Evolutionary conservation across 1,139 yeast species (phyloP).

Genomic region (Debaryomycetaceae sp.): DNA sequence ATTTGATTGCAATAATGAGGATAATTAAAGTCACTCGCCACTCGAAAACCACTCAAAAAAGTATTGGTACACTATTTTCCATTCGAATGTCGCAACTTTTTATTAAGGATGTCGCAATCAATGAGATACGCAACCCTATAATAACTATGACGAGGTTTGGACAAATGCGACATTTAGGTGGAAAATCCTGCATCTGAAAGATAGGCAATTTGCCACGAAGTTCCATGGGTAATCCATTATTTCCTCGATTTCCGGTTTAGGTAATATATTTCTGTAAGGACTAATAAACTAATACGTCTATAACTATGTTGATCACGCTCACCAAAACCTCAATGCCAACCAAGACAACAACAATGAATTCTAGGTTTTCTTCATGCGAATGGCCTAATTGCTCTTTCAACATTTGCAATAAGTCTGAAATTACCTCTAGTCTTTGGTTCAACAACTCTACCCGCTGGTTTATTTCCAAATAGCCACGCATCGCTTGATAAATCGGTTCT

Average conservation of each 20-base stretch:
- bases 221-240: neutral
- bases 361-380: constrained; percentile 85
- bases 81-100: no score
- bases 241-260: neutral
- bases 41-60: no score
- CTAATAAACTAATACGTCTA: constrained; percentile 35
- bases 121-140: no score
- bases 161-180: no score
- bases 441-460: constrained; percentile 86
- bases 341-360: constrained; percentile 85
- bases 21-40: neutral
- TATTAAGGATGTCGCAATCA: no score
- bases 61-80: no score
- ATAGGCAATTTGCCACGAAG: neutral
- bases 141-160: no score
- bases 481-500: constrained; percentile 95
- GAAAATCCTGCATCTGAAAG: neutral
- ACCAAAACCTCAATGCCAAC: constrained; percentile 92
- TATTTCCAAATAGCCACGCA: constrained; percentile 90
- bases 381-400: constrained; percentile 95
- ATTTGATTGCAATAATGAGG: neutral
- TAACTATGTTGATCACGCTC: constrained; percentile 66
- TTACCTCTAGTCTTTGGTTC: constrained; percentile 89
- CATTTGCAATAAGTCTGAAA: constrained; percentile 90
- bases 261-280: neutral